These are phyloP conservation scores for Plasmodium relictum DNA, from an alignment of 169 alveolate genomes.

Conservation along the genomic window DNA sequence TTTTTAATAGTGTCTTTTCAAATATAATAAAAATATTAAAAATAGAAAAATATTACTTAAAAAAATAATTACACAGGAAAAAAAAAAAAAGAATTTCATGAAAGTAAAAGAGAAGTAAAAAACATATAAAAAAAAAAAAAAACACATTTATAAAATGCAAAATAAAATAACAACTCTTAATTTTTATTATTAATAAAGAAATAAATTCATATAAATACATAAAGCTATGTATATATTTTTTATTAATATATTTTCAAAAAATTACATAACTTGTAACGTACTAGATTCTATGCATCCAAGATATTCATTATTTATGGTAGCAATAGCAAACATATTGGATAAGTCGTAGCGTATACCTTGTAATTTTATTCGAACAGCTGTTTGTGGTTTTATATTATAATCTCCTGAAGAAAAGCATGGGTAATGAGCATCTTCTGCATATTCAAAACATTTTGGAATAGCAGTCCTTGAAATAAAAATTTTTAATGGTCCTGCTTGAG, in stretches of 20 bases:
- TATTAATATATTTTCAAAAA: neutral
- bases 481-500: constrained; percentile 94
- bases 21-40: no score
- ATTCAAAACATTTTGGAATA: constrained; percentile 89
- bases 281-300: constrained; percentile 83
- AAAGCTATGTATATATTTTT: neutral
- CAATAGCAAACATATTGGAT: constrained; percentile 92
- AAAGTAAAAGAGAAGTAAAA: neutral
- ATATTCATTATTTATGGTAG: constrained; percentile 92
- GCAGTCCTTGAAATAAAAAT: constrained; percentile 93
- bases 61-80: no score
- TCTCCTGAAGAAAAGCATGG: constrained; percentile 91
- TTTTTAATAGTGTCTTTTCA: neutral
- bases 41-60: neutral
- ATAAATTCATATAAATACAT: neutral
- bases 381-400: constrained; percentile 87
- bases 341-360: constrained; percentile 92
- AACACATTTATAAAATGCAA: no score
- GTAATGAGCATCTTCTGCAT: constrained; percentile 88
- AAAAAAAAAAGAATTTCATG: neutral
- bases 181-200: neutral
- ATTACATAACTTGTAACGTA: constrained; percentile 54
- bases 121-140: neutral
- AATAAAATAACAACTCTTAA: no score
- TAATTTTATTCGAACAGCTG: constrained; percentile 91